A percentile compares a stretch with the other conserved stretches of the same genome.
Conservation (phyloP, 2,329 filamentous ascomycete species). For the Ascochyta clinopodiicola region DNA sequence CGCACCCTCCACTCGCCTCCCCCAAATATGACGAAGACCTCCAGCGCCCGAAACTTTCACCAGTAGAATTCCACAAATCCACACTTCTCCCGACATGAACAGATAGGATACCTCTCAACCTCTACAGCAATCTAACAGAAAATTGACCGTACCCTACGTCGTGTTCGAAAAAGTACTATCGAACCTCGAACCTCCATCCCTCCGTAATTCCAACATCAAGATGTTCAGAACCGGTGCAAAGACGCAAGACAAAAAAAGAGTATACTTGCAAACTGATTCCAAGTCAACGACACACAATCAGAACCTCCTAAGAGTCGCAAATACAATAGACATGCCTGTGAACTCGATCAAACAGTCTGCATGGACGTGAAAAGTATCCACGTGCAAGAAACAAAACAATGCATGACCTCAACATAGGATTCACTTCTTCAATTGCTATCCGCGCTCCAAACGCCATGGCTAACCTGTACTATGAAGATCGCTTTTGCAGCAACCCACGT, state of each 20-base stretch:
- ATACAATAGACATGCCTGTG: too few relatives aligned
- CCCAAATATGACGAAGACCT: background rate
- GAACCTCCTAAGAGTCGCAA: too few relatives aligned
- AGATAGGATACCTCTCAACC: background rate
- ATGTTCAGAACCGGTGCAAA: too few relatives aligned
- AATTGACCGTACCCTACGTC: background rate
- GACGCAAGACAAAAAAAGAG: too few relatives aligned
- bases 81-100: background rate
- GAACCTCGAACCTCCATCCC: too few relatives aligned
- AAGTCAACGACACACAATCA: too few relatives aligned
- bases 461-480: constrained; percentile 23
- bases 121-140: background rate
- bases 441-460: constrained; percentile 25
- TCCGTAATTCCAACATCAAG: too few relatives aligned
- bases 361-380: background rate
- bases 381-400: background rate
- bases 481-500: constrained; percentile 2
- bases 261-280: too few relatives aligned
- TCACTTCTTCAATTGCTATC: background rate
- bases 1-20: background rate
- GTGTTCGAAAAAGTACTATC: too few relatives aligned
- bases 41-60: background rate
- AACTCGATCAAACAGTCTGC: too few relatives aligned
- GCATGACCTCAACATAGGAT: background rate
- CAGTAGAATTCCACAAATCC: background rate